Conservation (phyloP, 2,329 filamentous ascomycete species). For the Phyllosticta citrichinensis region DNA sequence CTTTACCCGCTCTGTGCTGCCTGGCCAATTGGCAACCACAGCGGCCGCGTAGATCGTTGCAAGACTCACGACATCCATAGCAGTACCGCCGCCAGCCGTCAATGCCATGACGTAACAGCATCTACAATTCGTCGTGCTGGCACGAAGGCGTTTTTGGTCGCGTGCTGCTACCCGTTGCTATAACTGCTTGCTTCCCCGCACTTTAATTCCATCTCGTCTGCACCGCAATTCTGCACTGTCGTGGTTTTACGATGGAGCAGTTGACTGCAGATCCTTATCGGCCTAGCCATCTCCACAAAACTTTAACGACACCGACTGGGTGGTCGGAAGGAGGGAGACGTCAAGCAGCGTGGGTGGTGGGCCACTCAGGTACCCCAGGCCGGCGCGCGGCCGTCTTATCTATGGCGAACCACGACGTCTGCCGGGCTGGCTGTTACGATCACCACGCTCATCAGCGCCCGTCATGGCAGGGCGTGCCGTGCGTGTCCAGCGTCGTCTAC, state of each 20-base stretch:
- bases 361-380: not conserved
- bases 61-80: no score
- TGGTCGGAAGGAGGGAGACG: not conserved
- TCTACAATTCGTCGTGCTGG: not conserved
- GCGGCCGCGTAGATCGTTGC: no score
- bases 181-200: not conserved
- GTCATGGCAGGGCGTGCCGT: not conserved
- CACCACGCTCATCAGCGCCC: not conserved
- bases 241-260: no score
- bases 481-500: not conserved
- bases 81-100: not conserved
- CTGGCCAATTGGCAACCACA: no score
- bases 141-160: not conserved
- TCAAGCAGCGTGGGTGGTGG: not conserved
- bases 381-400: not conserved
- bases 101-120: not conserved
- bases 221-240: no score
- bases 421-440: not conserved
- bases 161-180: not conserved
- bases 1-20: no score
- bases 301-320: not conserved
- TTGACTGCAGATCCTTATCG: not conserved
- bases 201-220: not conserved
- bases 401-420: not conserved
- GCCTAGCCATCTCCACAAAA: not conserved